Conservation (phyloP, 371 early-diverging fungal species). For the Rhizopus arrhizus region DNA sequence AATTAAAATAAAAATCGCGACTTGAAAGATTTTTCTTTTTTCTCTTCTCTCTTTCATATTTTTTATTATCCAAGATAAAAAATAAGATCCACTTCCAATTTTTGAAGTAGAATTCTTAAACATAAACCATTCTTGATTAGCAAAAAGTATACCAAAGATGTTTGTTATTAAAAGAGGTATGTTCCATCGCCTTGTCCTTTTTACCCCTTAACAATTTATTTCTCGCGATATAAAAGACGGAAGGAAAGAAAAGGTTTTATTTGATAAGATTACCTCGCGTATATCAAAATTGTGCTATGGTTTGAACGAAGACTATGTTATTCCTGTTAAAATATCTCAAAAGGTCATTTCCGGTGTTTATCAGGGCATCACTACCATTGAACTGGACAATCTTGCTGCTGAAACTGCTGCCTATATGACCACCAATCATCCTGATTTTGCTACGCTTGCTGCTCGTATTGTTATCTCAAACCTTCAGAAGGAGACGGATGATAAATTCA, state of each 20-base stretch:
- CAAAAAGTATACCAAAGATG: conserved; percentile 45
- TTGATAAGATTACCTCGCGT: conserved; percentile 90
- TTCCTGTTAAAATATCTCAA: conserved; percentile 89
- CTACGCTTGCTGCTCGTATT: conserved; percentile 95
- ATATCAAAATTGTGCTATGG: conserved; percentile 94
- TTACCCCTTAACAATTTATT: neutral
- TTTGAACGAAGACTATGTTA: conserved; percentile 89
- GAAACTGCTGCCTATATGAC: conserved; percentile 98
- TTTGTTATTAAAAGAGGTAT: conserved; percentile 79
- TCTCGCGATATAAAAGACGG: conserved; percentile 62
- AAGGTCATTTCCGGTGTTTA: conserved; percentile 97
- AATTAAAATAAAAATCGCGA: conserved; percentile 23
- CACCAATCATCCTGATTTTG: conserved; percentile 98
- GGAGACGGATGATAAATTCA: conserved; percentile 93
- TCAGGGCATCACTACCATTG: conserved; percentile 95
- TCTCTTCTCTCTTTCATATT: conserved; percentile 6
- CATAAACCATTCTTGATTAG: neutral
- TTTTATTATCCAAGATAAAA: conserved; percentile 4
- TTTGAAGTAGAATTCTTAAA: neutral
- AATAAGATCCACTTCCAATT: neutral
- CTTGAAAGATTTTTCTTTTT: conserved; percentile 18
- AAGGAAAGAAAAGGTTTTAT: conserved; percentile 87
- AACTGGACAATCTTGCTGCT: conserved; percentile 96
- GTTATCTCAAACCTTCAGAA: conserved; percentile 98
- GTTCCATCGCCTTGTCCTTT: conserved; percentile 3